Conservation (phyloP, 1,284 basidiomycete genomes). For the Cryptococcus deneoformans region DNA sequence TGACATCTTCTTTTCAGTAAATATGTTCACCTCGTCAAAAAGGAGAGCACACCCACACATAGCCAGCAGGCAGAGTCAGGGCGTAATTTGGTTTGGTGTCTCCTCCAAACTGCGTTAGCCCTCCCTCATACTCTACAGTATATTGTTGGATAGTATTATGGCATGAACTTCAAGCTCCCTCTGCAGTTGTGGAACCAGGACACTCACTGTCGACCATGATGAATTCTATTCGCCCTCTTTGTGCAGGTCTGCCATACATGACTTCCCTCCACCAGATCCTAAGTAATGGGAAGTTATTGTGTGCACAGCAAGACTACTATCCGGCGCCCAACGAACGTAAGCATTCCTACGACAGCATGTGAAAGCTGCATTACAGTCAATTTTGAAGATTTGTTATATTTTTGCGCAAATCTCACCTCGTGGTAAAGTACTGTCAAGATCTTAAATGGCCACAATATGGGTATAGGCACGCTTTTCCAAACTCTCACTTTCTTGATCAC, state of each 20-base stretch:
- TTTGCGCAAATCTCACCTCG: constrained; percentile 19
- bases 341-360: constrained; percentile 31
- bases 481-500: constrained; percentile 2
- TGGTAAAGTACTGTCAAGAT: constrained; percentile 37
- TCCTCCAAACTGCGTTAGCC: constrained; percentile 12
- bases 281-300: neutral
- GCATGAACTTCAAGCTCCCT: neutral
- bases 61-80: constrained; percentile 31
- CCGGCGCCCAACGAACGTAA: constrained; percentile 13
- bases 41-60: constrained; percentile 20
- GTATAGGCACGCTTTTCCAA: constrained; percentile 12
- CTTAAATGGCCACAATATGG: constrained; percentile 28
- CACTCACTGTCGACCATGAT: constrained; percentile 20
- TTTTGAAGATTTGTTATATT: neutral
- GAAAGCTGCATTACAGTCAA: constrained; percentile 18
- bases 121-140: constrained; percentile 18
- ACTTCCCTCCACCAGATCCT: constrained; percentile 4
- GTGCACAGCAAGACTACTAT: neutral
- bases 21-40: neutral
- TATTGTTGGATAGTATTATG: neutral
- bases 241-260: constrained; percentile 5
- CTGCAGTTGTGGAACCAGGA: no score
- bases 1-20: neutral
- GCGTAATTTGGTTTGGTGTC: constrained; percentile 9
- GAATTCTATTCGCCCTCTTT: constrained; percentile 9